Evolutionary conservation across 805 yeast species (phyloP).

Genomic region (Candida caryicola): DNA sequence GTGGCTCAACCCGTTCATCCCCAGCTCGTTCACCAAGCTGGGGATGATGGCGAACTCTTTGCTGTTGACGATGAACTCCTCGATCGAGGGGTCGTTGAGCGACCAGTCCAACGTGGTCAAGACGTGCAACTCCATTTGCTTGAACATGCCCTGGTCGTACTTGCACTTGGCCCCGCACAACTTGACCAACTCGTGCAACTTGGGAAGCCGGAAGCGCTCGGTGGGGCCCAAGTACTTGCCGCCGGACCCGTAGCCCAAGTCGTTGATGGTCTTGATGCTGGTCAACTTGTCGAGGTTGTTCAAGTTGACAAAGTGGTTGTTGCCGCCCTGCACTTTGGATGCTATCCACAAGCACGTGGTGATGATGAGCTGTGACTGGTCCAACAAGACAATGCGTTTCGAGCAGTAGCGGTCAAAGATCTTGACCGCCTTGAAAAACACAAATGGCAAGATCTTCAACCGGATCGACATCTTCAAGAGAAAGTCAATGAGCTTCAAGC

Average conservation of each 20-base stretch:
- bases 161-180: slow-evolving; percentile 64
- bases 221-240: slow-evolving; percentile 68
- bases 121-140: slow-evolving; percentile 77
- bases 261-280: slow-evolving; percentile 31
- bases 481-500: slow-evolving; percentile 77
- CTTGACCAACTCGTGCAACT: slow-evolving; percentile 65
- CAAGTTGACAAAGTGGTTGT: slow-evolving; percentile 60
- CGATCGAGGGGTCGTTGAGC: slow-evolving; percentile 56
- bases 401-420: slow-evolving; percentile 91
- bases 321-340: slow-evolving; percentile 77
- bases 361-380: slow-evolving; percentile 86
- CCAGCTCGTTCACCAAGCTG: not conserved
- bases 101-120: slow-evolving; percentile 71
- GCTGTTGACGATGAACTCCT: slow-evolving; percentile 32
- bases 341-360: slow-evolving; percentile 93
- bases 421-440: slow-evolving; percentile 65
- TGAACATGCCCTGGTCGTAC: slow-evolving; percentile 44
- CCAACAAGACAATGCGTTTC: slow-evolving; percentile 75
- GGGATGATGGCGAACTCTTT: slow-evolving; percentile 26
- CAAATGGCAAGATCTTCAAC: slow-evolving; percentile 63
- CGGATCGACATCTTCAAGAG: slow-evolving; percentile 67
- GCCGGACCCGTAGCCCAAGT: slow-evolving; percentile 47
- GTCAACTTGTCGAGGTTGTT: slow-evolving; percentile 21
- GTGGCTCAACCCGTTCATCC: slow-evolving; percentile 4
- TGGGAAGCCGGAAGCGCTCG: slow-evolving; percentile 71